Conservation (phyloP, 202 grass and related monocot genomes). For the Schoenoplectus triqueter region DNA sequence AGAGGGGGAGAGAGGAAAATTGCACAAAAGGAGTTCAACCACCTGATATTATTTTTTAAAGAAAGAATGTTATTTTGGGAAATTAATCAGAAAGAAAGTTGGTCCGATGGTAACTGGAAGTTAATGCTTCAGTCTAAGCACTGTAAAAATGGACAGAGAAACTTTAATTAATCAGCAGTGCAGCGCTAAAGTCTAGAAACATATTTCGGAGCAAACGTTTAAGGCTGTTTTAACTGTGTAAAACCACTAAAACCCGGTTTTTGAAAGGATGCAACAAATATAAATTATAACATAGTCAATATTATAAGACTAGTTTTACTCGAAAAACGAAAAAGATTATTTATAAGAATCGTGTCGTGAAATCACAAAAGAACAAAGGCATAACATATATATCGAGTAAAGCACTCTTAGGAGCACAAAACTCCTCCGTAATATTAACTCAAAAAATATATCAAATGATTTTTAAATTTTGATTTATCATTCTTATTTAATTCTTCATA, state of each 20-base stretch:
- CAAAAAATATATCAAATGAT: too few species aligned
- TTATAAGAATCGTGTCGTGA: background rate
- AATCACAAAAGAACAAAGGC: slow-evolving; percentile 15
- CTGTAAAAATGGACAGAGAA: background rate
- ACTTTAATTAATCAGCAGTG: slow-evolving; percentile 30
- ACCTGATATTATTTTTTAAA: background rate
- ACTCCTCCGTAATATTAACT: too few species aligned
- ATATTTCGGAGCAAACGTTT: slow-evolving; percentile 8
- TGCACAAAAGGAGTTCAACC: background rate
- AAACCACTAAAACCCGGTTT: background rate
- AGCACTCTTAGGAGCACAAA: too few species aligned
- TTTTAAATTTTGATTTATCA: too few species aligned
- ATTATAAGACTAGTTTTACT: background rate
- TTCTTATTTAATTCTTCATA: too few species aligned
- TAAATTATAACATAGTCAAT: background rate
- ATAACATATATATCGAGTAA: too few species aligned
- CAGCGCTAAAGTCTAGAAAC: background rate
- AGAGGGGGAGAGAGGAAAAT: background rate
- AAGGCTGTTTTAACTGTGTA: slow-evolving; percentile 30
- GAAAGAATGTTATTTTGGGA: background rate
- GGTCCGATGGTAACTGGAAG: background rate
- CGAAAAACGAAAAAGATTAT: background rate
- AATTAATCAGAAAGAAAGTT: background rate
- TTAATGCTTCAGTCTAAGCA: slow-evolving; percentile 25
- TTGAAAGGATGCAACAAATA: slow-evolving; percentile 1